phyloP scores from a whole-genome alignment of 768 basidiomycete species.

The Gymnopilus dilepis region DNA sequence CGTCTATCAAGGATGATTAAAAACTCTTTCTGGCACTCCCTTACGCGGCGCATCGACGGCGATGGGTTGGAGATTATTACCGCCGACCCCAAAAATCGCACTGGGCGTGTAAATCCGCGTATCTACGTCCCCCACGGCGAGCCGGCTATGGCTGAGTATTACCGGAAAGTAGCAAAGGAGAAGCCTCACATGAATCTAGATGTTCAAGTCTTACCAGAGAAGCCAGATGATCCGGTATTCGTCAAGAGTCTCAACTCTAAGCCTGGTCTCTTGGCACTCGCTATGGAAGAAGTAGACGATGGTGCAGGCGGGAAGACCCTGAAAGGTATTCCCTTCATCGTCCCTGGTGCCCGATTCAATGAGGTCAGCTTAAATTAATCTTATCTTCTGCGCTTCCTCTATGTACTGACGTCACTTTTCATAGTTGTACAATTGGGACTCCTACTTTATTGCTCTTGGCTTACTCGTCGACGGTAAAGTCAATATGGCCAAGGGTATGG shows the following conservation, averaged over 20 bases:
- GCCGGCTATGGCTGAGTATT: slow-evolving; percentile 95
- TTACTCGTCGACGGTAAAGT: slow-evolving; percentile 94
- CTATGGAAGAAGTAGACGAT: slow-evolving; percentile 92
- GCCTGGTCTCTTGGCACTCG: slow-evolving; percentile 92
- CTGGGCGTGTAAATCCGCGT: slow-evolving; percentile 85
- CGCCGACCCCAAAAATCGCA: slow-evolving; percentile 97
- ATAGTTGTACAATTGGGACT: slow-evolving; percentile 94
- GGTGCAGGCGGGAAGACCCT: slow-evolving; percentile 78
- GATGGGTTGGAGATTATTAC: slow-evolving; percentile 97
- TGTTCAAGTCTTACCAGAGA: slow-evolving; percentile 86
- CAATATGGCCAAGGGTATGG: slow-evolving; percentile 95
- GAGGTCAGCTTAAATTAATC: slow-evolving; percentile 60
- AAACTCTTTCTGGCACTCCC: slow-evolving; percentile 97
- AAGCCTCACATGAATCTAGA: slow-evolving; percentile 95
- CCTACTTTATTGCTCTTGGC: slow-evolving; percentile 92
- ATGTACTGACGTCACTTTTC: slow-evolving; percentile 9
- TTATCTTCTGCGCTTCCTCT: background rate
- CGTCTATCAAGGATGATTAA: slow-evolving; percentile 97
- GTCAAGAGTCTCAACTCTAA: slow-evolving; percentile 94
- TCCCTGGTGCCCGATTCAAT: slow-evolving; percentile 94
- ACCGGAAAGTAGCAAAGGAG: slow-evolving; percentile 85
- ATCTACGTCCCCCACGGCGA: slow-evolving; percentile 96
- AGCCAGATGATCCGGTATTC: slow-evolving; percentile 85
- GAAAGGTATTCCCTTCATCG: slow-evolving; percentile 96
- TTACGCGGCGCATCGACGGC: slow-evolving; percentile 96